phyloP scores from a whole-genome alignment of 805 yeast genomes.

The Millerago galiae region DNA sequence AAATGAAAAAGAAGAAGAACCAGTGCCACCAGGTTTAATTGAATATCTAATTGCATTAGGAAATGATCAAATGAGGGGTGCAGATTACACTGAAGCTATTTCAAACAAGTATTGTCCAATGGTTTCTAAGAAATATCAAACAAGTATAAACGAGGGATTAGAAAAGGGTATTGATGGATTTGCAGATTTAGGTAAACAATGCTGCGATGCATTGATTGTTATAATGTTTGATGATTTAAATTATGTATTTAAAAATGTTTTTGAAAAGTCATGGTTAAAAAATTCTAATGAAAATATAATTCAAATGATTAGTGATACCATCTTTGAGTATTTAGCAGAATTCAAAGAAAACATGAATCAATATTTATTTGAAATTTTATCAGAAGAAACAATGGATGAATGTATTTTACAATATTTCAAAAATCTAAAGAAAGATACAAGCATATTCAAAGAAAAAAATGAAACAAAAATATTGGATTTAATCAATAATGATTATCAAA shows the following conservation, averaged over 20 bases:
- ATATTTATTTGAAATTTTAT: conserved; percentile 46
- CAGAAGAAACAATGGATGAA: conserved; percentile 49
- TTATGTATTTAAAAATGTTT: conserved; percentile 53
- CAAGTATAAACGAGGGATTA: conserved; percentile 50
- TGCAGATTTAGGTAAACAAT: conserved; percentile 63
- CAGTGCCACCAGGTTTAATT: conserved; percentile 65
- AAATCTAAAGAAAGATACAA: conserved; percentile 36
- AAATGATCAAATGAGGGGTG: conserved; percentile 73
- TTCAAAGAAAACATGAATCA: conserved; percentile 45
- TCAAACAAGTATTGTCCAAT: conserved; percentile 57
- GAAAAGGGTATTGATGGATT: conserved; percentile 71
- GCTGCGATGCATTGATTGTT: conserved; percentile 47
- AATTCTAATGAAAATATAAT: conserved; percentile 41
- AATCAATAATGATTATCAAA: conserved; percentile 55
- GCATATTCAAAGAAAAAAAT: conserved; percentile 33
- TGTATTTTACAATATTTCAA: conserved; percentile 43
- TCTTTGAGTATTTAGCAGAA: conserved; percentile 69
- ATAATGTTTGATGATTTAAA: conserved; percentile 69
- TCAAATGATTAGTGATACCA: conserved; percentile 60
- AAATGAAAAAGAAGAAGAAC: conserved; percentile 33
- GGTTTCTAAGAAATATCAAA: conserved; percentile 57
- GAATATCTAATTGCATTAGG: conserved; percentile 81
- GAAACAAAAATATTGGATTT: conserved; percentile 38
- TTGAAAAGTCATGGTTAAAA: conserved; percentile 59
- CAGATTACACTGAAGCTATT: conserved; percentile 64